A percentile compares a stretch with the other conserved stretches of the same genome.
phyloP scores from a whole-genome alignment of 192 early-diverging fungal species.

The Rhizophagus clarus region DNA sequence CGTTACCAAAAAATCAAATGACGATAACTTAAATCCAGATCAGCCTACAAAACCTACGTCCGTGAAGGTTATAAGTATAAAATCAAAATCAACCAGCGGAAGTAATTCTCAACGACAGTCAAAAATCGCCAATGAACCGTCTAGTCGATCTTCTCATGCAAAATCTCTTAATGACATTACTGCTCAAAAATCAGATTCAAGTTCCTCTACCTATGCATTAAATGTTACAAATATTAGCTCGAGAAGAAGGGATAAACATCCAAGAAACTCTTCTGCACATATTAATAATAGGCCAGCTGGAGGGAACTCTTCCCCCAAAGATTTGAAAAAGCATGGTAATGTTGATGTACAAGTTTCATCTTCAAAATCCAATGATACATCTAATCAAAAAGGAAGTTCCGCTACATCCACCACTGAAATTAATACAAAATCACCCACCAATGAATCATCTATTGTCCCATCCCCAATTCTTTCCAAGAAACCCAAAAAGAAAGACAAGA shows the following conservation, averaged over 20 bases:
- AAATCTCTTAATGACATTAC: background rate
- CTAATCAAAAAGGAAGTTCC: background rate
- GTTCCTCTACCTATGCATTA: background rate
- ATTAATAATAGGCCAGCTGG: background rate
- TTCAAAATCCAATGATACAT: conserved; percentile 15
- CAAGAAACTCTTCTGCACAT: background rate
- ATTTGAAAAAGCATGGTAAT: conserved; percentile 4
- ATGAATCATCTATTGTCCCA: background rate
- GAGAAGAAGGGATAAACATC: conserved; percentile 13
- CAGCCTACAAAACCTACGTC: conserved; percentile 1
- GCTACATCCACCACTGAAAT: background rate
- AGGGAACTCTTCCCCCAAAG: background rate
- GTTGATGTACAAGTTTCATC: background rate
- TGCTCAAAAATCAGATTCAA: background rate
- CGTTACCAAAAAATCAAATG: conserved; percentile 5
- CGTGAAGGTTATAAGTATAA: conserved; percentile 16
- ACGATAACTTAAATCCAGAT: background rate
- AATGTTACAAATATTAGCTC: background rate
- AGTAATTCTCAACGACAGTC: conserved; percentile 4
- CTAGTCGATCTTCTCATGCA: background rate
- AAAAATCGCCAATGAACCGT: background rate
- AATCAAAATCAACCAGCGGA: background rate
- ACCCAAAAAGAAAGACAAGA: conserved; percentile 29
- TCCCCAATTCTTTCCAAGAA: conserved; percentile 31
- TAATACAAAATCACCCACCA: conserved; percentile 10